Evolutionary conservation across 2,329 filamentous ascomycete species (phyloP), one percentile per base, ranked within the genome.

Genomic region (Knoxdaviesia capensis): DNA sequence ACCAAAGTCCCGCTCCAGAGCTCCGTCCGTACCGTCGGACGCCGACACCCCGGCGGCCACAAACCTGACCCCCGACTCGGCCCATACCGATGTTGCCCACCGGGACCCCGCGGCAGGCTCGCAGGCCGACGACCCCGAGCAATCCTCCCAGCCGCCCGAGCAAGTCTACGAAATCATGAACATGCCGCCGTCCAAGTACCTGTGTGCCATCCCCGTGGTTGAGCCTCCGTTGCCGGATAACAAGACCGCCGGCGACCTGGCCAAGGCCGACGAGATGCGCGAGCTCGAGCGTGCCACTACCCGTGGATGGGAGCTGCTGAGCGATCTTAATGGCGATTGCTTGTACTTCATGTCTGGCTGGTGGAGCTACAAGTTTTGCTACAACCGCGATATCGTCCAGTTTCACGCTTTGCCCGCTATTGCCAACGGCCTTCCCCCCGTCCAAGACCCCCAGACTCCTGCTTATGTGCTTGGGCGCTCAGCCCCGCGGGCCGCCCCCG

Each of bases 351-450:
- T 86, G 48, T 81, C 77, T 1, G 87, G 87, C 0, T 94, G 87
- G 87, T 94, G 87, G 87, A 90, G 81, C 54, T 94, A 94, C 60
- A 81, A 79, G 51, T 94, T 94, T 58, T 94, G 87, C 65, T 90
- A 93, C 61, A 83, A 83, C 54, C 71, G 78, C 47, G 76, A 88
- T 48, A 78, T 94, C 47, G 80, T 83, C 52, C 87, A 94, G 59
- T 94, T 92, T 59, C 87, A 94, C 56, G 84, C 85, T 38, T 62
- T 88, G 45, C 72, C 84, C 1, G 74, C 75, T 2, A 60, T 60
- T 11, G 69, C 74, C 38, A 75, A 77, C 45, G 77, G 77, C 3
- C 72, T 80, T 7, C 79, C 83, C 29, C 87, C 87, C 0, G 68
- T 78, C 38, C 78, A 83, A 51, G 87, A 94, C 51, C 77, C 77